Percentiles rank a stretch among this genome's conserved stretches.
phyloP scores from a whole-genome alignment of 306 rosid genomes.

The Ochetophila trinervis region DNA sequence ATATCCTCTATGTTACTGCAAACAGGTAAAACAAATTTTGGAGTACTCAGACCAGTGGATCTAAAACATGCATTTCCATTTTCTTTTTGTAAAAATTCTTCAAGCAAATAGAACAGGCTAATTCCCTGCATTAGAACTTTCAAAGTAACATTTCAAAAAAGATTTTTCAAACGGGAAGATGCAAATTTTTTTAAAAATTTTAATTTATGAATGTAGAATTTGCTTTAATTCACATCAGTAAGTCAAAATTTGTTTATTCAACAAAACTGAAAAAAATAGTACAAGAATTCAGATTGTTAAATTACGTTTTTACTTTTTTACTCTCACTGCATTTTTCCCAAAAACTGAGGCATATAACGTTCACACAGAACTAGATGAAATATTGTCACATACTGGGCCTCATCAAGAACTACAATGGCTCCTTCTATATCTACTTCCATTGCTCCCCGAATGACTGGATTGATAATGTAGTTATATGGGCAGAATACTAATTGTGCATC shows the following conservation, averaged over 20 bases:
- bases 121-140: too few relatives aligned
- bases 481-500: conserved; percentile 89
- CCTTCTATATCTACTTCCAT: conserved; percentile 91
- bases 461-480: conserved; percentile 82
- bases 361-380: neutral
- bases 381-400: conserved; percentile 77
- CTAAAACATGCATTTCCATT: neutral
- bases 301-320: neutral
- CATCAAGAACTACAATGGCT: conserved; percentile 75
- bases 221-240: too few relatives aligned
- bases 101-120: too few relatives aligned
- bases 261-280: neutral
- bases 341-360: neutral
- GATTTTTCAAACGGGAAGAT: too few relatives aligned
- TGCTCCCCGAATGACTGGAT: conserved; percentile 89
- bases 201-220: too few relatives aligned
- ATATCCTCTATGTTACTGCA: conserved; percentile 95
- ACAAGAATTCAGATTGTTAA: neutral
- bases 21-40: conserved; percentile 16
- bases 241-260: neutral
- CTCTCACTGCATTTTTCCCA: neutral
- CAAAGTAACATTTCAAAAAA: too few relatives aligned
- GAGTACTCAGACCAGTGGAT: neutral
- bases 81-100: too few relatives aligned
- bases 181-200: too few relatives aligned